Conservation (phyloP, 1,284 basidiomycete species). For the Ustilago bromivora region DNA sequence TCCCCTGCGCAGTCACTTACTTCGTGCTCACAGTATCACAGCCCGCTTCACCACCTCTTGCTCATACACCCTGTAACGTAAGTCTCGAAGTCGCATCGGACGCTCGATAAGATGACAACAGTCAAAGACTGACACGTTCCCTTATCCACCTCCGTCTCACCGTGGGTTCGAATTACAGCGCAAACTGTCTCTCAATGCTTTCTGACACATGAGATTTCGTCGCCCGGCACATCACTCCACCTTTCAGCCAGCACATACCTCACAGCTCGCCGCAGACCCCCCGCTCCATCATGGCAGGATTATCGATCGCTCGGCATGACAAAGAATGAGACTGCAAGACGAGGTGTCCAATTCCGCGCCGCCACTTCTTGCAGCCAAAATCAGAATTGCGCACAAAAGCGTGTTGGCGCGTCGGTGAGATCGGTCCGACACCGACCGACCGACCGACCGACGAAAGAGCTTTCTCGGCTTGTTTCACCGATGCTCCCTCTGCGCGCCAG, state of each 20-base stretch:
- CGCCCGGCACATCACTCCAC: neutral
- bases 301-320: neutral
- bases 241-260: neutral
- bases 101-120: no score
- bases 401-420: neutral
- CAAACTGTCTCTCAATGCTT: neutral
- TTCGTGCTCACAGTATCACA: neutral
- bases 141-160: no score
- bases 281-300: neutral
- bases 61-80: no score
- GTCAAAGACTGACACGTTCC: no score
- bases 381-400: neutral
- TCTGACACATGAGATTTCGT: neutral
- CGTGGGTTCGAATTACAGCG: no score
- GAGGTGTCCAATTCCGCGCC: constrained; percentile 18
- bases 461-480: constrained; percentile 13
- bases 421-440: constrained; percentile 41
- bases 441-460: constrained; percentile 28
- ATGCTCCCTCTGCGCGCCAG: neutral
- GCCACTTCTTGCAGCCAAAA: neutral
- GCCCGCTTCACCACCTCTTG: no score
- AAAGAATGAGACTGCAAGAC: neutral
- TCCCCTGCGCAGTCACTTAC: neutral
- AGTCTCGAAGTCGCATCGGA: no score
- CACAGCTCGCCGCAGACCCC: neutral